These are phyloP conservation scores for Sporothrix variecibatus DNA, from an alignment of 2,329 filamentous ascomycete genomes.

Conservation along the genomic window DNA sequence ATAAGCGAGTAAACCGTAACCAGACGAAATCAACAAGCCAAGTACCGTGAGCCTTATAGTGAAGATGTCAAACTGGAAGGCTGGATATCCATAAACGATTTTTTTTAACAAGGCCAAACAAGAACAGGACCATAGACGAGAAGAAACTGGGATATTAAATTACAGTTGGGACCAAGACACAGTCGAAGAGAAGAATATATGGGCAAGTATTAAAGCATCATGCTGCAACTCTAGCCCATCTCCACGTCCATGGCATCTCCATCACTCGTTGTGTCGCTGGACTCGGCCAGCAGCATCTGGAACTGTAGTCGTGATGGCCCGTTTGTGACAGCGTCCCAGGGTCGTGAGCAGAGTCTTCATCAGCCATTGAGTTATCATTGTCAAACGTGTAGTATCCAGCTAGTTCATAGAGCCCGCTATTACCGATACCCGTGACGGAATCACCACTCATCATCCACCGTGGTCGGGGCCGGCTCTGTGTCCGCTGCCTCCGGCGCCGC, in stretches of 20 bases:
- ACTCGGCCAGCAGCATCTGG: constrained; percentile 7
- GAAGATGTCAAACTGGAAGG: background rate
- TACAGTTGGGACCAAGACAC: background rate
- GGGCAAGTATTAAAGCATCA: background rate
- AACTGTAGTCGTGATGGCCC: background rate
- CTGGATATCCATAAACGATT: background rate
- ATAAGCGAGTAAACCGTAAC: background rate
- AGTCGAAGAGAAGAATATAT: background rate
- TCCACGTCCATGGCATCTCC: constrained; percentile 23
- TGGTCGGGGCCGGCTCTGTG: constrained; percentile 23
- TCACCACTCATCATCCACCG: background rate
- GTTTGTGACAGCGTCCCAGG: background rate
- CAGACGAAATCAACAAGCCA: background rate
- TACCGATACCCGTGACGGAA: background rate
- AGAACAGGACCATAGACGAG: no score
- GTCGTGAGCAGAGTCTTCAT: background rate
- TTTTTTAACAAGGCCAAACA: background rate
- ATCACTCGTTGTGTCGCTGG: constrained; percentile 19
- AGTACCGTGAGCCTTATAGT: background rate
- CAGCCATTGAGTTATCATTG: background rate
- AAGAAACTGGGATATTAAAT: background rate
- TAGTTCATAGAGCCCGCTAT: background rate
- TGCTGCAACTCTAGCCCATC: background rate
- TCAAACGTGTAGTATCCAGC: background rate
- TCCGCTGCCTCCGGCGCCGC: constrained; percentile 20